Evolutionary conservation across 345 rosid species (phyloP).

Genomic region (Hirschfeldia incana): DNA sequence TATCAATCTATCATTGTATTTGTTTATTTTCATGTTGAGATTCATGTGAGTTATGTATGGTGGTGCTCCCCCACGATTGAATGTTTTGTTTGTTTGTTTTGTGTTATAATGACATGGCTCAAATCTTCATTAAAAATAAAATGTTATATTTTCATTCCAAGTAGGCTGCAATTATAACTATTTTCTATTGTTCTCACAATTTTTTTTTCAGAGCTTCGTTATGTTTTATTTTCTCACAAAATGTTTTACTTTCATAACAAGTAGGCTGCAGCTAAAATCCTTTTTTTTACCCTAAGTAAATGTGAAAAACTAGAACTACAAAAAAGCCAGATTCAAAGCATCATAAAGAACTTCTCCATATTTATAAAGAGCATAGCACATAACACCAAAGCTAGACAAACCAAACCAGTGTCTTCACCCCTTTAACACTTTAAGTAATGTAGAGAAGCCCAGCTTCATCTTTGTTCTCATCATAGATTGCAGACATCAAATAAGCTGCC

Average conservation of each 20-base stretch:
- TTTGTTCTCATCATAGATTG: neutral
- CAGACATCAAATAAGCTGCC: no score
- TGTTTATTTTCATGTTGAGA: neutral
- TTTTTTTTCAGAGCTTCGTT: neutral
- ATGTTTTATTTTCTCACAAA: neutral
- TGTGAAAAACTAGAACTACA: neutral
- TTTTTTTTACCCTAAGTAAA: neutral
- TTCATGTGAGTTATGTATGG: slow-evolving; percentile 11
- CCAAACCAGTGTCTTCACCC: slow-evolving; percentile 5
- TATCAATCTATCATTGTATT: slow-evolving; percentile 15
- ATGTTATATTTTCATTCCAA: neutral
- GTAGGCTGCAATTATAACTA: neutral
- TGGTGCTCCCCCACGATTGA: slow-evolving; percentile 24
- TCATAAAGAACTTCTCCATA: neutral
- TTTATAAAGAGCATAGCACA: neutral
- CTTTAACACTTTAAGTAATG: neutral
- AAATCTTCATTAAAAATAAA: neutral
- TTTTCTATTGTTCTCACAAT: neutral
- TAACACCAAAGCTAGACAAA: neutral
- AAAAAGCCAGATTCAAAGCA: neutral
- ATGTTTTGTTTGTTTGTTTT: neutral
- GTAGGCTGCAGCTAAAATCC: no score
- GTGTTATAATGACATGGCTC: slow-evolving; percentile 1
- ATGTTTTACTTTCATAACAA: no score
- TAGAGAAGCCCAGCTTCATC: neutral